Percentiles rank a stretch among this genome's conserved stretches.
Conservation (phyloP, 2,329 filamentous ascomycete species). For the Fusarium irregulare region DNA sequence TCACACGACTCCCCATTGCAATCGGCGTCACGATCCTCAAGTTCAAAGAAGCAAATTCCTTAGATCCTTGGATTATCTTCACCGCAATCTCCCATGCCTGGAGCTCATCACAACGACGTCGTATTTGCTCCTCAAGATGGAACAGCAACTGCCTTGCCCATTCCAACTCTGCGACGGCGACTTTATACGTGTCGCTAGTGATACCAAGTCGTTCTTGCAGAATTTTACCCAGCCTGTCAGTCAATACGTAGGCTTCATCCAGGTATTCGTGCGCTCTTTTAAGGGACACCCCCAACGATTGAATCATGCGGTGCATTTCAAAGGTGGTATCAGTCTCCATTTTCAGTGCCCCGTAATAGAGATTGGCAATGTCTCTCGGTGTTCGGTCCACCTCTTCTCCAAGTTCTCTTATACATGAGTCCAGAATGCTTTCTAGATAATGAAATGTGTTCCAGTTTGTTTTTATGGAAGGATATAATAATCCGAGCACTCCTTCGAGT, state of each 20-base stretch:
- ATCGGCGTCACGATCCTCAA: not conserved
- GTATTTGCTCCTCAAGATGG: not conserved
- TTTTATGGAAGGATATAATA: not conserved
- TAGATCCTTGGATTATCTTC: accelerated
- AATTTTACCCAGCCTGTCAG: not conserved
- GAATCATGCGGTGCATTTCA: not conserved
- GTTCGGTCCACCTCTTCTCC: accelerated
- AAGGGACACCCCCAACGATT: not conserved
- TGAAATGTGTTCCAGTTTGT: not conserved
- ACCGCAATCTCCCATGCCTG: not conserved
- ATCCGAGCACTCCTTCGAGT: not conserved
- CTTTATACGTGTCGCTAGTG: accelerated
- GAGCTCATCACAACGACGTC: not conserved
- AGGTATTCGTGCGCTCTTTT: not conserved
- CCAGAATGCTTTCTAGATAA: not conserved
- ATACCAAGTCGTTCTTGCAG: not conserved
- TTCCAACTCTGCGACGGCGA: accelerated
- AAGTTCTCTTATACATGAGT: not conserved
- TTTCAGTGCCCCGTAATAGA: not conserved
- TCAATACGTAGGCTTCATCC: accelerated
- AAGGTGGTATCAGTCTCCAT: not conserved
- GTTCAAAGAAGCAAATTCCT: not conserved
- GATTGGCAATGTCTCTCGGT: not conserved
- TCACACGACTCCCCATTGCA: not conserved
- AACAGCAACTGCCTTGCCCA: not conserved